Conservation (phyloP, 257 asterid genomes). For the Penstemon eatonii region DNA sequence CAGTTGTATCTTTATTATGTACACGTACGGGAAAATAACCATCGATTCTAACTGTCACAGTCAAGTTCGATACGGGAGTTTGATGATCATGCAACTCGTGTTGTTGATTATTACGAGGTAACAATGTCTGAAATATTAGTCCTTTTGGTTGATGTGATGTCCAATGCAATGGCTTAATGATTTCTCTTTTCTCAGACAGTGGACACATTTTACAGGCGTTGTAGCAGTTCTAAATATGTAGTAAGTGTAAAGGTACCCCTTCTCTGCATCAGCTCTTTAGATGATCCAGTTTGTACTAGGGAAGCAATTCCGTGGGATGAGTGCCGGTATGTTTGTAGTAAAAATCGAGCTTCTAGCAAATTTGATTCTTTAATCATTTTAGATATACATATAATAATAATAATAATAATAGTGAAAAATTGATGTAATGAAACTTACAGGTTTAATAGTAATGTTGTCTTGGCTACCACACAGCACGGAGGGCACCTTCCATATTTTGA, state of each 20-base stretch:
- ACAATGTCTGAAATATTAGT: neutral
- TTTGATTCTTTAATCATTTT: too few species aligned
- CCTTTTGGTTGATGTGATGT: conserved; percentile 17
- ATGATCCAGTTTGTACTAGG: conserved; percentile 89
- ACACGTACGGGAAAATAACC: neutral
- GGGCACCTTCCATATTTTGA: conserved; percentile 75
- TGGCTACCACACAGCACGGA: conserved; percentile 72
- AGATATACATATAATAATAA: too few species aligned
- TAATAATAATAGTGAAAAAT: too few species aligned
- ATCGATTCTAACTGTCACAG: conserved; percentile 30
- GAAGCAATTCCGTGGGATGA: conserved; percentile 99
- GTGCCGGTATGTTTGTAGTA: conserved; percentile 44
- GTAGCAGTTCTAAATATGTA: conserved; percentile 69
- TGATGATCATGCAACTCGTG: conserved; percentile 58
- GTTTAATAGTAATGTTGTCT: conserved; percentile 53
- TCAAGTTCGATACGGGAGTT: conserved; percentile 55
- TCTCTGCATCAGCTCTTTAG: conserved; percentile 78
- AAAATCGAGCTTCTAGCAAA: too few species aligned
- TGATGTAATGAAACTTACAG: conserved; percentile 28
- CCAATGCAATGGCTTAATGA: conserved; percentile 8
- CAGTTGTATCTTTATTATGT: too few species aligned
- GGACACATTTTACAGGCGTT: conserved; percentile 77
- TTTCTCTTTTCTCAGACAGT: conserved; percentile 51
- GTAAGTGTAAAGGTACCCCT: conserved; percentile 82
- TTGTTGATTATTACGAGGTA: conserved; percentile 63